These are phyloP conservation scores for Xanthoconium purpureum DNA, from an alignment of 768 basidiomycete genomes.

Conservation along the genomic window DNA sequence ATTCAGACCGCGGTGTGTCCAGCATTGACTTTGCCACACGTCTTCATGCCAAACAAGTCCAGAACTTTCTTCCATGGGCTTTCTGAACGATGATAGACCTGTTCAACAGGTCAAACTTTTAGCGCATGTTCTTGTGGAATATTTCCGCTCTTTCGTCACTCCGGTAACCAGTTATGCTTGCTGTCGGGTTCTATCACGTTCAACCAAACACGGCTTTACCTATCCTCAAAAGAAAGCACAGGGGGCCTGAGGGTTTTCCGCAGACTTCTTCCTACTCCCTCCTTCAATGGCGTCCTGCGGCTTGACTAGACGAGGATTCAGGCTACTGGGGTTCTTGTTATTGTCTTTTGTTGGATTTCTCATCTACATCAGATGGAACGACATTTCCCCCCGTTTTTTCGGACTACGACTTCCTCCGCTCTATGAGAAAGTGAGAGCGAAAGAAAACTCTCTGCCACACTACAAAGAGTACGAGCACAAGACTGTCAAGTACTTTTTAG, in stretches of 20 bases:
- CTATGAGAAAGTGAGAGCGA: constrained; percentile 37
- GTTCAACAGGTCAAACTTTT: neutral
- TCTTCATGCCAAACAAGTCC: neutral
- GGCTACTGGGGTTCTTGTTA: constrained; percentile 8
- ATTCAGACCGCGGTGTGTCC: neutral
- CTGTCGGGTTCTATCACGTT: neutral
- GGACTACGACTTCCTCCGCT: constrained; percentile 36
- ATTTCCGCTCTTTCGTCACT: neutral
- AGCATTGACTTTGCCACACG: neutral
- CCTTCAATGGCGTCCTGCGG: constrained; percentile 18
- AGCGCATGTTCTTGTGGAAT: too few relatives aligned
- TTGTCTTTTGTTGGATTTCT: constrained; percentile 14
- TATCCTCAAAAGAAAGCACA: constrained; percentile 4
- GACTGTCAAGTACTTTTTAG: constrained; percentile 42
- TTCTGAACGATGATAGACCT: neutral
- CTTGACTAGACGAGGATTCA: constrained; percentile 27
- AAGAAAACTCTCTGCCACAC: constrained; percentile 42
- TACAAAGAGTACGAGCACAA: constrained; percentile 37
- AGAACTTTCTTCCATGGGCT: neutral
- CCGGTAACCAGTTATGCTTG: neutral
- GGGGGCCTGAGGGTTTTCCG: neutral
- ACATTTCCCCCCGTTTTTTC: neutral
- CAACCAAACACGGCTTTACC: neutral
- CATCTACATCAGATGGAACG: constrained; percentile 6
- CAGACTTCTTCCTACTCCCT: neutral